Percentiles rank a stretch among this genome's conserved stretches.
Conservation (phyloP, 768 basidiomycete genomes). For the Roridomyces roridus region DNA sequence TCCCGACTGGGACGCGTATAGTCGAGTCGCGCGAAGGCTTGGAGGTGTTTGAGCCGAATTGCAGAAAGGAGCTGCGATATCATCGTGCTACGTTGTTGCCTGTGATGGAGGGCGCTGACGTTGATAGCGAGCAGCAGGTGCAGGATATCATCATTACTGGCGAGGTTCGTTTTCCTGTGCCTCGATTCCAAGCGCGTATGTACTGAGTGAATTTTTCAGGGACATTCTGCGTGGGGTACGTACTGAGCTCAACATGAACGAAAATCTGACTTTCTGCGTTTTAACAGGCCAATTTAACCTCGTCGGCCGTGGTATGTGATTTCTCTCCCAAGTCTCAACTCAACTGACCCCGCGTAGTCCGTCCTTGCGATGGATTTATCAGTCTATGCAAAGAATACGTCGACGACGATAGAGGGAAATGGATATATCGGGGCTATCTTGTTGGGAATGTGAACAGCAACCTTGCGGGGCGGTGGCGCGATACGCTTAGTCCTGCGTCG, state of each 20-base stretch:
- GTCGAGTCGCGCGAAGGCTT: conserved; percentile 55
- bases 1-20: conserved; percentile 60
- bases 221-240: conserved; percentile 87
- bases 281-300: conserved; percentile 66
- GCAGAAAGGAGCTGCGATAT: conserved; percentile 37
- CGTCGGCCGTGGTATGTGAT: conserved; percentile 55
- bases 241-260: too few species aligned
- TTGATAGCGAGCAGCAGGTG: conserved; percentile 33
- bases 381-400: conserved; percentile 87
- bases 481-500: conserved; percentile 70
- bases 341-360: conserved; percentile 39
- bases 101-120: background rate
- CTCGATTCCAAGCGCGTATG: background rate
- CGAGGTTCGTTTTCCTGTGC: conserved; percentile 53
- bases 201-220: conserved; percentile 48
- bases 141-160: conserved; percentile 75
- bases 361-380: conserved; percentile 82
- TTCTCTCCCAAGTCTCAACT: background rate
- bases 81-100: conserved; percentile 28
- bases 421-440: conserved; percentile 87
- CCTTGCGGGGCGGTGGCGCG: conserved; percentile 86
- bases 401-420: conserved; percentile 77
- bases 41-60: conserved; percentile 51
- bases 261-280: background rate
- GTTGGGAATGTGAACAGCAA: conserved; percentile 73